These are phyloP conservation scores for Pleurotus cornucopiae DNA, from an alignment of 768 basidiomycete genomes.

Conservation along the genomic window DNA sequence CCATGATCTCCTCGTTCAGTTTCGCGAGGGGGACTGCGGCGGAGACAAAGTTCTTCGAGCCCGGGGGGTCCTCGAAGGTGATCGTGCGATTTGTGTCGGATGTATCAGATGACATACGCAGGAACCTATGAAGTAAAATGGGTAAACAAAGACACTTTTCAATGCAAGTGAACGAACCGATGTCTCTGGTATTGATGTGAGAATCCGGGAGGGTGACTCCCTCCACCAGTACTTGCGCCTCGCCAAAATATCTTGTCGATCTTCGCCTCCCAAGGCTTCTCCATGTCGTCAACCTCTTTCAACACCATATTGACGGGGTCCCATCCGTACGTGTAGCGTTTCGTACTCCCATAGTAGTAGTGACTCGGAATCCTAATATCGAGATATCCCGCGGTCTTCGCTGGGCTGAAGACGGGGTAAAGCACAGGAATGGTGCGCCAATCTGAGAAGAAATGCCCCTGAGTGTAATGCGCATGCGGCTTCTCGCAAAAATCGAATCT, in stretches of 20 bases:
- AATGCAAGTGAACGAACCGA: constrained; percentile 38
- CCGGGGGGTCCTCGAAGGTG: constrained; percentile 64
- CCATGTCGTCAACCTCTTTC: constrained; percentile 80
- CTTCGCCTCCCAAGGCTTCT: constrained; percentile 87
- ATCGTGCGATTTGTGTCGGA: constrained; percentile 55
- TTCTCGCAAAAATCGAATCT: constrained; percentile 73
- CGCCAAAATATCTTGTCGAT: constrained; percentile 89
- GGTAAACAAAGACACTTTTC: constrained; percentile 19
- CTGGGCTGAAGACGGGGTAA: constrained; percentile 94
- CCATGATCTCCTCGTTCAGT: constrained; percentile 82
- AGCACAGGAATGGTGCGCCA: constrained; percentile 85
- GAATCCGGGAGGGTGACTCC: constrained; percentile 82
- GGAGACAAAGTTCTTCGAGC: constrained; percentile 53
- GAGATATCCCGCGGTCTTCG: constrained; percentile 77
- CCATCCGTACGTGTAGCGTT: constrained; percentile 88
- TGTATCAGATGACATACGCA: constrained; percentile 70
- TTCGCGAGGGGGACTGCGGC: constrained; percentile 51
- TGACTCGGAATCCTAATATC: constrained; percentile 96
- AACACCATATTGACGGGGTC: constrained; percentile 70
- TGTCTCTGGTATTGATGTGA: constrained; percentile 83
- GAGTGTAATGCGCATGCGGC: constrained; percentile 81
- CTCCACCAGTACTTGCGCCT: constrained; percentile 94
- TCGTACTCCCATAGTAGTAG: constrained; percentile 86
- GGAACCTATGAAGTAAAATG: constrained; percentile 36
- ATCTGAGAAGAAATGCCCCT: constrained; percentile 97